Conservation (phyloP, 805 yeast species). For the Candida vaughaniae region DNA sequence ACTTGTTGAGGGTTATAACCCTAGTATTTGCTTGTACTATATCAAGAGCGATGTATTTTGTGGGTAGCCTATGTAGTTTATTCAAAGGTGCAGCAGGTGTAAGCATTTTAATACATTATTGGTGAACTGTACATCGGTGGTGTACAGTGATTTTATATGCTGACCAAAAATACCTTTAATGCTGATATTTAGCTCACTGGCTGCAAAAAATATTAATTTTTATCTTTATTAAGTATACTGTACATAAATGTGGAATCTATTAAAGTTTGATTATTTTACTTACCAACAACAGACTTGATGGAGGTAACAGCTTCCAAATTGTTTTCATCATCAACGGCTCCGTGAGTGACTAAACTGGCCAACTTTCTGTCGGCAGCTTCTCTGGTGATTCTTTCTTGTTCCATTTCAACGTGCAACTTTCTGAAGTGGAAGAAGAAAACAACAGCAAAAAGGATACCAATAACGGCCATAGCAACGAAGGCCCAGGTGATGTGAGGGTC, state of each 20-base stretch:
- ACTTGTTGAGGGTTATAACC: background rate
- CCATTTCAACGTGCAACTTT: constrained; percentile 42
- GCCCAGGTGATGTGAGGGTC: constrained; percentile 44
- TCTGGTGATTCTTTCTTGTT: constrained; percentile 29
- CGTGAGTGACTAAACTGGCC: constrained; percentile 9
- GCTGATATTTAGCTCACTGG: too few species aligned
- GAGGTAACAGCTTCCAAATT: constrained; percentile 29
- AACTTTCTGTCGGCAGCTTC: constrained; percentile 18
- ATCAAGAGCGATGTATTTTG: too few species aligned
- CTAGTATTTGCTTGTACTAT: background rate
- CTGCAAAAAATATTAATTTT: too few species aligned
- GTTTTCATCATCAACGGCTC: constrained; percentile 18
- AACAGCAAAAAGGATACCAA: constrained; percentile 31
- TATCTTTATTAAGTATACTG: too few species aligned
- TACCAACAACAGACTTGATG: constrained; percentile 28
- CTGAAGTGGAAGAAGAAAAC: constrained; percentile 32
- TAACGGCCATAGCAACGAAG: constrained; percentile 39
- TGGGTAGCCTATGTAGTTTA: too few species aligned
- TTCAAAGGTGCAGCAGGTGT: too few species aligned
- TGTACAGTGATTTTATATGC: too few species aligned
- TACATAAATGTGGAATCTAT: too few species aligned
- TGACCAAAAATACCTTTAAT: too few species aligned
- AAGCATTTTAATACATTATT: too few species aligned
- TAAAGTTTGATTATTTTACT: constrained; percentile 14
- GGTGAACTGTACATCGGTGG: too few species aligned